phyloP scores from a whole-genome alignment of 768 basidiomycete species.

The Boletus sp. region DNA sequence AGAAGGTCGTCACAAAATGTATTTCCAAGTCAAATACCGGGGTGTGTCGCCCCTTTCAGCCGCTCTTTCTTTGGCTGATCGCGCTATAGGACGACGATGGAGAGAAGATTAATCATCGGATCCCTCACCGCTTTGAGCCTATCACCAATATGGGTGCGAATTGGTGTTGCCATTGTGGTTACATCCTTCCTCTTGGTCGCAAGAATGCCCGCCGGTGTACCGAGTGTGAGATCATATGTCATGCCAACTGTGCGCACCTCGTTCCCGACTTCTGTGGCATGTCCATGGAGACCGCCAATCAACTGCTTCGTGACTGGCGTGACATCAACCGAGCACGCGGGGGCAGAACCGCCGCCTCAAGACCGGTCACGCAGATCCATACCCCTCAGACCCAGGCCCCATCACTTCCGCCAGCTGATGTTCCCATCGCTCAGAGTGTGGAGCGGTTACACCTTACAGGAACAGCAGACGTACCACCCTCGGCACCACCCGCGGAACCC shows the following conservation, averaged over 20 bases:
- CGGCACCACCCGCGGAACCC: constrained; percentile 16
- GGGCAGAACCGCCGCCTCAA: constrained; percentile 38
- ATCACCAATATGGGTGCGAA: constrained; percentile 96
- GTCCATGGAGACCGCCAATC: constrained; percentile 99
- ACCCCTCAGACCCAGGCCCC: constrained; percentile 32
- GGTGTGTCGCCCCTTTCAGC: constrained; percentile 46
- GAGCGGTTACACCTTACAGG: constrained; percentile 46
- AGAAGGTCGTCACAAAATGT: constrained; percentile 99
- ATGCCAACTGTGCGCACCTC: constrained; percentile 95
- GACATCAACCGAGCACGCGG: constrained; percentile 79
- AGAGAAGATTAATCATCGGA: constrained; percentile 98
- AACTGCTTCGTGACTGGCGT: constrained; percentile 83
- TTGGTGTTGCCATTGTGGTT: constrained; percentile 99
- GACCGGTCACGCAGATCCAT: constrained; percentile 33
- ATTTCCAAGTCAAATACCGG: constrained; percentile 95
- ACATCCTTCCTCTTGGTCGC: constrained; percentile 93
- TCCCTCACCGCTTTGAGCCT: constrained; percentile 96
- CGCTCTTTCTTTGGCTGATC: not conserved
- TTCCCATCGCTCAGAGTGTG: constrained; percentile 36
- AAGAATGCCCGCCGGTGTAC: constrained; percentile 96
- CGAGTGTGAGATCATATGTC: constrained; percentile 95
- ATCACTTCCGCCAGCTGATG: constrained; percentile 31
- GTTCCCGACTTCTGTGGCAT: constrained; percentile 99
- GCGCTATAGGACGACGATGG: constrained; percentile 80
- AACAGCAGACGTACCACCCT: constrained; percentile 35